A percentile compares a stretch with the other conserved stretches of the same genome.
These are phyloP conservation scores for Lactarius tabidus DNA, from an alignment of 768 basidiomycete species.

Conservation along the genomic window DNA sequence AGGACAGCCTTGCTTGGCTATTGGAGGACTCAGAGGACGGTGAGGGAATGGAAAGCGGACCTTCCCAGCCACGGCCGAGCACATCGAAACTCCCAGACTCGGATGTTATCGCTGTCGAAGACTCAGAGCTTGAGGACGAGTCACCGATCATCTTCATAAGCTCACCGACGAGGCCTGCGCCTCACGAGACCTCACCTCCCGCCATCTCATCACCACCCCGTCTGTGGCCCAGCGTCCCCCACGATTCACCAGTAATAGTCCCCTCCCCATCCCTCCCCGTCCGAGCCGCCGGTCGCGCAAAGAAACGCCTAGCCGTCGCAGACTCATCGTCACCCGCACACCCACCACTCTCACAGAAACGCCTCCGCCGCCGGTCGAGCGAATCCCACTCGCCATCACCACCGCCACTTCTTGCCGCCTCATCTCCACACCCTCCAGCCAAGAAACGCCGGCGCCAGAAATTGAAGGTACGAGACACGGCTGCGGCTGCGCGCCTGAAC, in stretches of 20 bases:
- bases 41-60: slow-evolving; percentile 5
- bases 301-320: slow-evolving; percentile 28
- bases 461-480: slow-evolving; percentile 31
- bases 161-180: background rate
- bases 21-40: slow-evolving; percentile 25
- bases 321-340: slow-evolving; percentile 34
- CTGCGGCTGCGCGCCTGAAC: slow-evolving; percentile 37
- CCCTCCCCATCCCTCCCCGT: slow-evolving; percentile 46
- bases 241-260: slow-evolving; percentile 15
- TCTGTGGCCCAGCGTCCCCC: slow-evolving; percentile 25
- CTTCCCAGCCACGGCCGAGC: background rate
- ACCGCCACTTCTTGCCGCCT: background rate
- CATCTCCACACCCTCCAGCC: slow-evolving; percentile 14
- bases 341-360: slow-evolving; percentile 34
- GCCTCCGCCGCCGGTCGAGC: slow-evolving; percentile 27
- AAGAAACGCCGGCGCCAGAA: slow-evolving; percentile 27
- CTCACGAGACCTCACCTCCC: slow-evolving; percentile 35
- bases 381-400: background rate
- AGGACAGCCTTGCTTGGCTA: slow-evolving; percentile 24
- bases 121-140: slow-evolving; percentile 10
- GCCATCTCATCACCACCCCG: slow-evolving; percentile 34
- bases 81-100: background rate
- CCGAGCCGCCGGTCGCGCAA: slow-evolving; percentile 36
- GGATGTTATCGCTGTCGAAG: slow-evolving; percentile 19
- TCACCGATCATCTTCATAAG: slow-evolving; percentile 5